Base-by-base conservation (phyloP, 495 filamentous ascomycete genomes). In the Penicillium alfredii region DNA sequence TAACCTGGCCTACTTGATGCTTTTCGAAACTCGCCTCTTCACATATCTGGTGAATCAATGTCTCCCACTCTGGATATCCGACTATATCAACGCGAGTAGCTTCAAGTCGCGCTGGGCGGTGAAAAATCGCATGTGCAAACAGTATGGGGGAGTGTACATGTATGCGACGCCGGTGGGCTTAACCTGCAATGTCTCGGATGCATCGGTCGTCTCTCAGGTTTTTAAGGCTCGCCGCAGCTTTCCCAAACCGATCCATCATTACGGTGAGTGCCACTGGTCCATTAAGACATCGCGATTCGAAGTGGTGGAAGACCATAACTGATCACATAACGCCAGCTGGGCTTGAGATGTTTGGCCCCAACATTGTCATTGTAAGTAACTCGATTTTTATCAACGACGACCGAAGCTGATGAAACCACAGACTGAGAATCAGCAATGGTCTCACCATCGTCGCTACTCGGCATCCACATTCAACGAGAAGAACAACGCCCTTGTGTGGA, bases 401-500 rank as follows among this genome's bases (percentile, higher is more conserved):
- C 16, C n/a, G n/a, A n/a, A n/a, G n/a, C n/a, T n/a, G n/a, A n/a
- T n/a, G n/a, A n/a, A n/a, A n/a, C n/a, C n/a, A n/a, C 38, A 67
- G 47, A 53, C 50, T 11, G 59, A 70, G 18, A 63, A 57, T 6
- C 16, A 50, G 10, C 39, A 64, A n/a, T 77, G 72, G 71, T 56
- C 63, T 11, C 60, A 47, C 12, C 67, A 72, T 33, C 58, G 71
- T 10, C 73, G 66, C 32, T 39, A 67, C 6, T 56, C 63, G 1
- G 50, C 57, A 3, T 35, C 45, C 0, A 56, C 58, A 7, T 74
- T 76, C 53, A 71, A 64, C 25, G 70, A 77, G 40, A 64, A 60
- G 32, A 71, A 63, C 43, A 72, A 66, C 31, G 37, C 39, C 7
- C 33, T 70, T 1, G 71, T 74, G 0, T 77, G 69, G 69, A 17